Evolutionary conservation across 2,329 filamentous ascomycete species (phyloP).

Genomic region (Chrysoporthe austroafricana): DNA sequence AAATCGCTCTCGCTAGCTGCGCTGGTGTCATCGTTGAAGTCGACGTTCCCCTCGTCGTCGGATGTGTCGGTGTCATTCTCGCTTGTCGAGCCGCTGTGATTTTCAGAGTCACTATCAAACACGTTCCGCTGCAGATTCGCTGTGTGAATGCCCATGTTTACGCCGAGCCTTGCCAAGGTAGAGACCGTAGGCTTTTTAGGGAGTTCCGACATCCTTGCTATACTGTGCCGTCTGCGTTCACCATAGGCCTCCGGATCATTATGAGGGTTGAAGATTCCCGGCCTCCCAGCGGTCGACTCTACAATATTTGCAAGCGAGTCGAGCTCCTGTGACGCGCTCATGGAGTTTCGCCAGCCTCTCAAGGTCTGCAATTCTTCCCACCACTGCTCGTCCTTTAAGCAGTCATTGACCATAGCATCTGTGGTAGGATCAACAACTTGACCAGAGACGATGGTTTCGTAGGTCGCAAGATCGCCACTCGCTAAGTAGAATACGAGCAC

Average conservation of each 20-base stretch:
- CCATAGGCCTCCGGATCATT: slow-evolving; percentile 34
- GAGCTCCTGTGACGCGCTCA: slow-evolving; percentile 48
- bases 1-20: slow-evolving; percentile 48
- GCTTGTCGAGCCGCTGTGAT: slow-evolving; percentile 32
- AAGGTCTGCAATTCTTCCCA: slow-evolving; percentile 74
- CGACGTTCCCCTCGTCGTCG: slow-evolving; percentile 34
- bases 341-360: slow-evolving; percentile 45
- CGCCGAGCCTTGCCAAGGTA: slow-evolving; percentile 57
- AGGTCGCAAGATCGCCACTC: slow-evolving; percentile 71
- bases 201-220: slow-evolving; percentile 64
- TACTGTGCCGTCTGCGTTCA: slow-evolving; percentile 47
- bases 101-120: slow-evolving; percentile 46
- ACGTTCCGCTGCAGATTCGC: slow-evolving; percentile 70
- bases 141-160: slow-evolving; percentile 75
- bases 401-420: slow-evolving; percentile 64
- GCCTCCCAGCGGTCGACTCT: slow-evolving; percentile 47
- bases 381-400: slow-evolving; percentile 76
- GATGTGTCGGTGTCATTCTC: slow-evolving; percentile 34
- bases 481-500: slow-evolving; percentile 83
- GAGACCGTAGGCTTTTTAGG: slow-evolving; percentile 63
- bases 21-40: slow-evolving; percentile 44
- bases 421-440: slow-evolving; percentile 57
- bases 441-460: slow-evolving; percentile 80
- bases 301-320: slow-evolving; percentile 49
- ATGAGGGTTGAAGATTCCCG: slow-evolving; percentile 50